phyloP scores from a whole-genome alignment of 108 stramenopile genomes.

The Fragilariopsis cylindrus region DNA sequence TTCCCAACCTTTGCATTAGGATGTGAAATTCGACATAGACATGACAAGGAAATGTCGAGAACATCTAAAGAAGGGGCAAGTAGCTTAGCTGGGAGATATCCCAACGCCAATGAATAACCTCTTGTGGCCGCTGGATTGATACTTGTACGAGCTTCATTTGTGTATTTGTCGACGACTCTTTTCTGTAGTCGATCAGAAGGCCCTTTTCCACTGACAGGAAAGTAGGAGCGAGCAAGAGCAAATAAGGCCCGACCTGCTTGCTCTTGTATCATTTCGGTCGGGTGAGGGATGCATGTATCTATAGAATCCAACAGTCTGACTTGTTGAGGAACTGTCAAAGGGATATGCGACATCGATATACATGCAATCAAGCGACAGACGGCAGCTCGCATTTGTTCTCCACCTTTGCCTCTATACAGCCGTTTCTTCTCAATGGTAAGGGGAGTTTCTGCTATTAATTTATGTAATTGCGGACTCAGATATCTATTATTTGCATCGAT shows the following conservation, averaged over 20 bases:
- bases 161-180: slow-evolving; percentile 85
- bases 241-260: slow-evolving; percentile 77
- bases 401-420: slow-evolving; percentile 96
- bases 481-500: slow-evolving; percentile 15
- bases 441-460: slow-evolving; percentile 68
- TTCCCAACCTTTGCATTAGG: slow-evolving; percentile 64
- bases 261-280: slow-evolving; percentile 88
- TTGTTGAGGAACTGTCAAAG: slow-evolving; percentile 75
- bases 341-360: slow-evolving; percentile 68
- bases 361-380: slow-evolving; percentile 93
- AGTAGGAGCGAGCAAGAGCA: slow-evolving; percentile 74
- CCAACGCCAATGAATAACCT: slow-evolving; percentile 92
- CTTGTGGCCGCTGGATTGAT: slow-evolving; percentile 94
- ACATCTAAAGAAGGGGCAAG: slow-evolving; percentile 63
- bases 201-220: slow-evolving; percentile 79
- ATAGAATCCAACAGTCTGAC: slow-evolving; percentile 90
- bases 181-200: slow-evolving; percentile 86
- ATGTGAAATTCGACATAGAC: slow-evolving; percentile 55
- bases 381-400: slow-evolving; percentile 92
- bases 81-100: slow-evolving; percentile 82
- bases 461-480: neutral
- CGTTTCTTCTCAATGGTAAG: slow-evolving; percentile 88
- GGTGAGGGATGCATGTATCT: slow-evolving; percentile 91
- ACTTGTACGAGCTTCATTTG: slow-evolving; percentile 62
- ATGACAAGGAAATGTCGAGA: slow-evolving; percentile 54